phyloP scores from a whole-genome alignment of 345 rosid species.

The Pugionium dolabratum region DNA sequence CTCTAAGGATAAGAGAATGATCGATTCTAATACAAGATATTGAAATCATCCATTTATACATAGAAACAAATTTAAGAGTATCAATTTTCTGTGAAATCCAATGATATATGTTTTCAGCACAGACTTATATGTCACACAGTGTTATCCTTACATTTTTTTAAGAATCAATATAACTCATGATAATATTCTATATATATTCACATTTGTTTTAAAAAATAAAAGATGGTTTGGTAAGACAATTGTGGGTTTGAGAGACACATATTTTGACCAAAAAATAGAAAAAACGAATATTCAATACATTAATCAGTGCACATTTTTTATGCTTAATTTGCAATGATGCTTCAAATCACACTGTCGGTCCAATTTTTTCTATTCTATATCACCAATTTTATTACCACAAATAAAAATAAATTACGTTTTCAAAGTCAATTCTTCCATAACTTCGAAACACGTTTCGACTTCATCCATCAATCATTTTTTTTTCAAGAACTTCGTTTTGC shows the following conservation, averaged over 20 bases:
- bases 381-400: background rate
- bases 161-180: too few relatives aligned
- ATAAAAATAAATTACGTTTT: background rate
- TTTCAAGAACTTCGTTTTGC: background rate
- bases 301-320: slow-evolving; percentile 31
- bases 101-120: too few relatives aligned
- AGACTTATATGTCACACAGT: slow-evolving; percentile 6
- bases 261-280: slow-evolving; percentile 1
- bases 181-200: too few relatives aligned
- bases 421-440: slow-evolving; percentile 23
- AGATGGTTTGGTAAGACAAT: background rate
- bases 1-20: slow-evolving; percentile 21
- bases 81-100: too few relatives aligned
- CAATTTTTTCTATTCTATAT: slow-evolving; percentile 8
- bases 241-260: too few relatives aligned
- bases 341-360: slow-evolving; percentile 34
- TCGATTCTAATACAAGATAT: slow-evolving; percentile 22
- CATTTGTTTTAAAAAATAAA: too few relatives aligned
- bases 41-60: background rate
- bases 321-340: slow-evolving; percentile 22
- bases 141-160: too few relatives aligned
- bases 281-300: slow-evolving; percentile 13
- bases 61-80: too few relatives aligned
- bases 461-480: slow-evolving; percentile 28
- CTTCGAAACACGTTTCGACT: slow-evolving; percentile 30